A percentile compares a stretch with the other conserved stretches of the same genome.
These are phyloP conservation scores for Takakia lepidozioides DNA, from an alignment of 225 moss, liverwort and hornwort genomes.

Conservation along the genomic window DNA sequence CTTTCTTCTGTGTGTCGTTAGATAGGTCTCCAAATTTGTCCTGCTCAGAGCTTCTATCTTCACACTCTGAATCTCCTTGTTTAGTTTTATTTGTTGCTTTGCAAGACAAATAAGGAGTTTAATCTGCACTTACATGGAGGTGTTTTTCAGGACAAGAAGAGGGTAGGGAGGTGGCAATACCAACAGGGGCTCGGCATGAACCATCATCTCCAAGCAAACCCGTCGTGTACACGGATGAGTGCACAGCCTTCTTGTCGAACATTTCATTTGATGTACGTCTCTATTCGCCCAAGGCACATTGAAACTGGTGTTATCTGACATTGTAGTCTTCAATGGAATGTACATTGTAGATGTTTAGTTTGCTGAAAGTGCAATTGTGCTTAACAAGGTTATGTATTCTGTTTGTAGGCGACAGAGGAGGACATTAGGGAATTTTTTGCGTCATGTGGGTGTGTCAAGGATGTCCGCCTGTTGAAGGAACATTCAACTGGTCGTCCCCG, in stretches of 20 bases:
- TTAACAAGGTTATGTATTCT: constrained; percentile 6
- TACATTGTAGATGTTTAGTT: not conserved
- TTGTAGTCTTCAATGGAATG: not conserved
- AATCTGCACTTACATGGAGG: not conserved
- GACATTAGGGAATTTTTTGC: constrained; percentile 65
- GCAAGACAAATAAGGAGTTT: too few relatives aligned
- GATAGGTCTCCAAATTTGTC: not conserved
- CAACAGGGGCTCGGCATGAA: constrained; percentile 8
- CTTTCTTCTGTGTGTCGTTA: not conserved
- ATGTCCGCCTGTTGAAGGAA: constrained; percentile 78
- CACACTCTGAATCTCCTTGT: not conserved
- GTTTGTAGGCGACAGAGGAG: constrained; percentile 66
- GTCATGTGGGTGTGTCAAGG: constrained; percentile 63
- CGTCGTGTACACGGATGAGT: constrained; percentile 66
- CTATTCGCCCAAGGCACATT: not conserved
- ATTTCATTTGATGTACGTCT: constrained; percentile 57
- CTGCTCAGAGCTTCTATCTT: not conserved
- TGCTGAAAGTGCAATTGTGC: not conserved
- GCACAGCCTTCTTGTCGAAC: constrained; percentile 87
- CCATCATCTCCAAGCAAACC: constrained; percentile 30
- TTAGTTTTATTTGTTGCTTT: constrained; percentile 7
- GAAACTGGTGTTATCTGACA: not conserved
- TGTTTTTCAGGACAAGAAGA: constrained; percentile 17
- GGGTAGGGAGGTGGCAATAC: constrained; percentile 14
- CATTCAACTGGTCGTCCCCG: constrained; percentile 58